Percentiles rank a stretch among this genome's conserved stretches.
Conservation (phyloP, 139 green algal species). For the Tetratostichococcus sp. region DNA sequence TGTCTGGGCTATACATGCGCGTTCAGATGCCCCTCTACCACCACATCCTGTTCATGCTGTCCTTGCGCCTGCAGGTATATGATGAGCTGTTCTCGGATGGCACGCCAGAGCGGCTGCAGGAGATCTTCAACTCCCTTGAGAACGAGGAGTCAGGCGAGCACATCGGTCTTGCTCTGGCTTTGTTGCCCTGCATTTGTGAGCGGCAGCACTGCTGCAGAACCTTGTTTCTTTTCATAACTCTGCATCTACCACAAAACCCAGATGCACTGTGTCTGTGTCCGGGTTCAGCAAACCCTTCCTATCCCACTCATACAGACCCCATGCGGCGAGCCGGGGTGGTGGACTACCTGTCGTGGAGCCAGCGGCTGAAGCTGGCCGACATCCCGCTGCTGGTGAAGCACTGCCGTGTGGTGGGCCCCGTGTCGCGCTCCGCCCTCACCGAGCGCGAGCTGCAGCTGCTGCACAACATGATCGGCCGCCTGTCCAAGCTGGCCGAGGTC, state of each 20-base stretch:
- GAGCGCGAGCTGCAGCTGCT: conserved; percentile 65
- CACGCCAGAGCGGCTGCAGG: conserved; percentile 16
- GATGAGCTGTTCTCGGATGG: conserved; percentile 37
- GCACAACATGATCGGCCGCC: conserved; percentile 55
- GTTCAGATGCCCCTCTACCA: too few species aligned
- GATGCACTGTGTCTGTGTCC: too few species aligned
- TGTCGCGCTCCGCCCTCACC: conserved; percentile 39
- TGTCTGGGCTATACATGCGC: too few species aligned
- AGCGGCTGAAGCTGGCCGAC: conserved; percentile 21
- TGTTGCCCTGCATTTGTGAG: too few species aligned
- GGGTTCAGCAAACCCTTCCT: too few species aligned
- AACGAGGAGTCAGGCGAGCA: neutral
- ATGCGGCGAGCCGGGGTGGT: conserved; percentile 22
- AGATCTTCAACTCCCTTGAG: conserved; percentile 41
- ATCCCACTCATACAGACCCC: neutral
- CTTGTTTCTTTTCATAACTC: too few species aligned
- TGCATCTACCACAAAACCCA: too few species aligned
- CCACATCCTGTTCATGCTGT: too few species aligned
- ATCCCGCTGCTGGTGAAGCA: conserved; percentile 29
- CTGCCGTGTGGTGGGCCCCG: conserved; percentile 42
- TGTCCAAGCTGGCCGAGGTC: conserved; percentile 46
- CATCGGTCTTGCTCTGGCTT: too few species aligned
- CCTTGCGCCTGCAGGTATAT: conserved; percentile 19
- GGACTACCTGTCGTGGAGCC: conserved; percentile 59
- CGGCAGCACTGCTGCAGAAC: too few species aligned